These are phyloP conservation scores for Durio zibethinus DNA, from an alignment of 345 rosid genomes.

Conservation along the genomic window DNA sequence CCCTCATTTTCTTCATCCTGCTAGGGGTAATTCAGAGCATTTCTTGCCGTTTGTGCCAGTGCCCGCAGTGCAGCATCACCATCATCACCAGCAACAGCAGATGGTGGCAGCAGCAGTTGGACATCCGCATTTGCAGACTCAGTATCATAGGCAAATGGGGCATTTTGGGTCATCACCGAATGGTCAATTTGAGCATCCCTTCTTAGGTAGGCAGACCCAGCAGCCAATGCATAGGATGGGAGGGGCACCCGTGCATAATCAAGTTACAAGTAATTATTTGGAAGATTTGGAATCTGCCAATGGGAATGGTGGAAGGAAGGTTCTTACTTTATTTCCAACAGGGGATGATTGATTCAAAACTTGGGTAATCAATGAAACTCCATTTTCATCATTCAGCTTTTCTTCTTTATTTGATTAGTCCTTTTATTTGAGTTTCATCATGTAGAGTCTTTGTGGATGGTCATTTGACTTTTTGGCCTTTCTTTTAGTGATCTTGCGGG, in stretches of 20 bases:
- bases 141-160: conserved; percentile 76
- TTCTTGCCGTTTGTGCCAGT: conserved; percentile 76
- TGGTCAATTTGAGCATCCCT: conserved; percentile 74
- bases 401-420: conserved; percentile 20
- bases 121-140: conserved; percentile 61
- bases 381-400: conserved; percentile 11
- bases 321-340: conserved; percentile 91
- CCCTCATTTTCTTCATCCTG: conserved; percentile 80
- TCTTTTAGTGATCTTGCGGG: conserved; percentile 14
- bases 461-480: conserved; percentile 7
- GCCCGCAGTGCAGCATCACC: conserved; percentile 51
- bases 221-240: conserved; percentile 57
- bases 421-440: conserved; percentile 24
- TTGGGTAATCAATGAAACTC: conserved; percentile 31
- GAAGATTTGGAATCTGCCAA: conserved; percentile 81
- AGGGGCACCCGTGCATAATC: conserved; percentile 51
- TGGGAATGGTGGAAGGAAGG: conserved; percentile 76
- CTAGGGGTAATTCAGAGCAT: conserved; percentile 67
- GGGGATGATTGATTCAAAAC: conserved; percentile 63
- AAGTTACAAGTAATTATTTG: conserved; percentile 42
- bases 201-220: conserved; percentile 49
- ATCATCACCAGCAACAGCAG: conserved; percentile 72
- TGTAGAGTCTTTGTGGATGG: conserved; percentile 22
- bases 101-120: conserved; percentile 45
- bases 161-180: conserved; percentile 63